These are phyloP conservation scores for Mycogone perniciosa DNA, from an alignment of 2,329 filamentous ascomycete species.

Conservation along the genomic window DNA sequence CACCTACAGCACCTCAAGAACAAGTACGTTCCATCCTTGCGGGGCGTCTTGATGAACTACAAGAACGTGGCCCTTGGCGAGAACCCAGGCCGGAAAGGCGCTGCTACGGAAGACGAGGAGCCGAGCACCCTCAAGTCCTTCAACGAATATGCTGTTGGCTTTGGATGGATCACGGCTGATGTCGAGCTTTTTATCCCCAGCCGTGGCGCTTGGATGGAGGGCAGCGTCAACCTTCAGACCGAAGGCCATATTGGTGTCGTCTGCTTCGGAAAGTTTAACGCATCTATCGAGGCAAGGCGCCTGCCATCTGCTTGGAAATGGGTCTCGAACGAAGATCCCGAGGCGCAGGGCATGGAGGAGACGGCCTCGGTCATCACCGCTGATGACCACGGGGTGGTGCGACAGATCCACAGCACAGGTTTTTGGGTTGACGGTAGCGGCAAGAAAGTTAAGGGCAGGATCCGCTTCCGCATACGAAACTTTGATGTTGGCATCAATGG, in stretches of 20 bases:
- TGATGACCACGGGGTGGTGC: constrained; percentile 47
- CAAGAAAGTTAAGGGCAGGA: constrained; percentile 60
- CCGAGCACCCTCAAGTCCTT: constrained; percentile 46
- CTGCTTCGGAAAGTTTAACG: constrained; percentile 88
- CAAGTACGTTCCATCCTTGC: constrained; percentile 66
- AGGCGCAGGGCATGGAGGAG: constrained; percentile 36
- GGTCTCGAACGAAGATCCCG: constrained; percentile 50
- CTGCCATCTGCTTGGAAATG: constrained; percentile 77
- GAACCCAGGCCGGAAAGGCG: constrained; percentile 43
- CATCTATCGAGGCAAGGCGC: constrained; percentile 70
- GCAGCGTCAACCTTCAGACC: constrained; percentile 77
- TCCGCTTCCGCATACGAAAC: constrained; percentile 75
- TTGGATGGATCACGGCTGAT: constrained; percentile 82
- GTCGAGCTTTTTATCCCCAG: constrained; percentile 76
- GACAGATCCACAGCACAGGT: constrained; percentile 51
- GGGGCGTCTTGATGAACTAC: constrained; percentile 71
- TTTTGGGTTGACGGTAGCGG: constrained; percentile 72
- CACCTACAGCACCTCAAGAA: constrained; percentile 70
- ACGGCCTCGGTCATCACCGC: constrained; percentile 35
- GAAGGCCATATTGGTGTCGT: constrained; percentile 85
- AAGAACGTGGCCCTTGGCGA: constrained; percentile 61
- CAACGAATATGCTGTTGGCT: constrained; percentile 81
- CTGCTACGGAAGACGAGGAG: constrained; percentile 43
- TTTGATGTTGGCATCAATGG: constrained; percentile 74
- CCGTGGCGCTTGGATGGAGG: constrained; percentile 68